These are phyloP conservation scores for Blastobotrys robertii DNA, from an alignment of 805 yeast genomes.

Conservation along the genomic window DNA sequence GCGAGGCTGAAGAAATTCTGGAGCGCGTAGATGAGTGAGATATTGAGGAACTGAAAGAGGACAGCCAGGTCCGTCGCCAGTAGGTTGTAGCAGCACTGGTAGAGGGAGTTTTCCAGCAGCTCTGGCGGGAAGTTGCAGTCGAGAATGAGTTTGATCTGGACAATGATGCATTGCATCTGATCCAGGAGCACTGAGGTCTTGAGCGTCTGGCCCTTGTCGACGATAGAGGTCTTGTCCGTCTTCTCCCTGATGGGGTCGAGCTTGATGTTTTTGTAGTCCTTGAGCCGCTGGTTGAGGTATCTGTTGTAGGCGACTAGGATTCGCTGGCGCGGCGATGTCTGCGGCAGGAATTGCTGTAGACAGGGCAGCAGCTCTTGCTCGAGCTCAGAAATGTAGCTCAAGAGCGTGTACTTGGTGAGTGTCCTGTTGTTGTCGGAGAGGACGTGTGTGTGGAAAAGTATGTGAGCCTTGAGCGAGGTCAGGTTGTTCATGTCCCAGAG, in stretches of 20 bases:
- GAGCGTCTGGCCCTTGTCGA: conserved; percentile 4
- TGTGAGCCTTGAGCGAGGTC: conserved; percentile 13
- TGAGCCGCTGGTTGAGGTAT: conserved; percentile 11
- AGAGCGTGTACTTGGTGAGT: conserved; percentile 4
- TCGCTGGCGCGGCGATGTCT: conserved; percentile 2
- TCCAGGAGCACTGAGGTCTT: conserved; percentile 7
- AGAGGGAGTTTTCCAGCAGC: conserved; percentile 6
- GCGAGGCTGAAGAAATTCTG: conserved; percentile 11
- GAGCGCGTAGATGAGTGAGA: conserved; percentile 7
- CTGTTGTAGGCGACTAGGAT: conserved; percentile 10
- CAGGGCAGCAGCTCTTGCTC: conserved; percentile 4
- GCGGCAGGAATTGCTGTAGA: not conserved
- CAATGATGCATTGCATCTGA: conserved; percentile 9
- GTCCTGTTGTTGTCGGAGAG: conserved; percentile 9
- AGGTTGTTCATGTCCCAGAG: conserved; percentile 1
- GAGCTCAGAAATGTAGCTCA: not conserved
- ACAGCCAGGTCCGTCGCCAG: conserved; percentile 13
- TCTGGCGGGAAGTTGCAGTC: conserved; percentile 13
- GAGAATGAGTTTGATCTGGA: conserved; percentile 10
- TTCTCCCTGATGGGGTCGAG: conserved; percentile 13
- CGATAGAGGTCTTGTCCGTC: conserved; percentile 6
- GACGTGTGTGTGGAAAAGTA: conserved; percentile 10
- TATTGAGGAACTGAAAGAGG: conserved; percentile 10
- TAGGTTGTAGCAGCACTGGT: conserved; percentile 7
- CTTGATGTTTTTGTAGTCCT: conserved; percentile 9